These are phyloP conservation scores for Mimosa pudica DNA, from an alignment of 306 rosid genomes.

Conservation along the genomic window DNA sequence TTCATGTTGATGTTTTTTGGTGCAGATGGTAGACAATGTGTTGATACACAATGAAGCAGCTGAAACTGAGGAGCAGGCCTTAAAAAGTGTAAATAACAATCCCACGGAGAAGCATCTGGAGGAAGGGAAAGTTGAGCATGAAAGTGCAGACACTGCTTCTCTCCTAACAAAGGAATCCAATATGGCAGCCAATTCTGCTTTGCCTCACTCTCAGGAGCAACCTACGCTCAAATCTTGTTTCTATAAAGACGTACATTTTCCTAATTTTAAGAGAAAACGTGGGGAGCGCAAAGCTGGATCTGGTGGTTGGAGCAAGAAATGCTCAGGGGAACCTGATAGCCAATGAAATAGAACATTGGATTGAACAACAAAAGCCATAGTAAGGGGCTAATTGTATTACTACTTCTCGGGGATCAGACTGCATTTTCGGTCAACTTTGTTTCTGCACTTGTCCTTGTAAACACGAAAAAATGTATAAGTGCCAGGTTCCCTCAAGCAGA, in stretches of 20 bases:
- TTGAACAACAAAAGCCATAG: neutral
- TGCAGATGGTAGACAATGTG: constrained; percentile 71
- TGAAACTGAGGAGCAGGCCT: constrained; percentile 46
- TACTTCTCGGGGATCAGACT: neutral
- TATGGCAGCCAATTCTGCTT: constrained; percentile 28
- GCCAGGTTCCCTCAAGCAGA: neutral
- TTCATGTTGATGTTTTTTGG: constrained; percentile 27
- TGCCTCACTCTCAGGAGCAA: constrained; percentile 55
- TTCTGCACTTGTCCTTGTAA: neutral
- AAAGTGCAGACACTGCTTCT: constrained; percentile 37
- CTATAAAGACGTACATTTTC: constrained; percentile 57
- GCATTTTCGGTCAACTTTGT: neutral
- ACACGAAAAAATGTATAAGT: neutral
- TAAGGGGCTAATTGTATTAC: neutral
- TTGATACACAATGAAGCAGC: constrained; percentile 57
- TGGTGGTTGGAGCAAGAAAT: constrained; percentile 74
- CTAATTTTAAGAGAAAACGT: constrained; percentile 71
- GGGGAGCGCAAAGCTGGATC: constrained; percentile 91
- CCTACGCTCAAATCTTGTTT: constrained; percentile 56
- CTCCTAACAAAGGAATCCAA: constrained; percentile 45
- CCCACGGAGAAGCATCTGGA: constrained; percentile 44
- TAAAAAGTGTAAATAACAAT: constrained; percentile 26
- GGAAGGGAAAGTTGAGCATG: constrained; percentile 45
- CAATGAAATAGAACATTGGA: constrained; percentile 44
- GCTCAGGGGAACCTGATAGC: constrained; percentile 71